A percentile compares a stretch with the other conserved stretches of the same genome.
phyloP scores from a whole-genome alignment of 1,139 yeast species.

The Blastobotrys serpentis region DNA sequence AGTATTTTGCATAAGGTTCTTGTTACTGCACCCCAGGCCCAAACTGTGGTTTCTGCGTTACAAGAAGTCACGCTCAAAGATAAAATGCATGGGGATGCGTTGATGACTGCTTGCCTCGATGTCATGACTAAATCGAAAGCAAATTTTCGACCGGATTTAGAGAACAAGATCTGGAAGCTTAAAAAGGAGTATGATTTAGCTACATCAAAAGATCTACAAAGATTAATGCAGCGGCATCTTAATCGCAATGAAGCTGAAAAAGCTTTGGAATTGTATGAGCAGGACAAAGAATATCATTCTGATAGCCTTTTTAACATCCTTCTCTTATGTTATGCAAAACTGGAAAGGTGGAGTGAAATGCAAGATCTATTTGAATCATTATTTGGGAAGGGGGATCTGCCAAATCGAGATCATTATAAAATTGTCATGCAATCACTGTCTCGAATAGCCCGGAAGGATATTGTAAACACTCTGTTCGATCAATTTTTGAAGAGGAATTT shows the following conservation, averaged over 20 bases:
- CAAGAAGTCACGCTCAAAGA: constrained; percentile 13
- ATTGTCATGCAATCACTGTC: constrained; percentile 66
- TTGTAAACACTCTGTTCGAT: constrained; percentile 53
- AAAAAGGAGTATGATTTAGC: constrained; percentile 20
- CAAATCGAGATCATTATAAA: constrained; percentile 59
- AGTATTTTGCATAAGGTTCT: constrained; percentile 16
- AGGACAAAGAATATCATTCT: constrained; percentile 35
- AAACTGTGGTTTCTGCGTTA: constrained; percentile 7
- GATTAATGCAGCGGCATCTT: constrained; percentile 46
- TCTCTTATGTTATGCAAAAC: constrained; percentile 48
- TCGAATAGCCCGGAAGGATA: constrained; percentile 52
- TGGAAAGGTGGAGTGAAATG: constrained; percentile 58
- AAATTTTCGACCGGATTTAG: constrained; percentile 5
- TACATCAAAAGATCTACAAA: constrained; percentile 29
- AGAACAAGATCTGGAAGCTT: constrained; percentile 20
- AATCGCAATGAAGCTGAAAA: constrained; percentile 43
- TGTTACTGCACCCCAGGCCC: neutral
- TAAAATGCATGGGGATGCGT: constrained; percentile 17
- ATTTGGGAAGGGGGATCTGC: constrained; percentile 56
- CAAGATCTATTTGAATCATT: constrained; percentile 63
- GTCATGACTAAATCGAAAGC: neutral
- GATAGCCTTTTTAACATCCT: constrained; percentile 31
- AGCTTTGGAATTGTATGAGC: constrained; percentile 44
- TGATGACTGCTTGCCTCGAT: constrained; percentile 21
- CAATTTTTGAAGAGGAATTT: constrained; percentile 48